These are phyloP conservation scores for Myxozyma udenii DNA, from an alignment of 805 yeast species.

Conservation along the genomic window DNA sequence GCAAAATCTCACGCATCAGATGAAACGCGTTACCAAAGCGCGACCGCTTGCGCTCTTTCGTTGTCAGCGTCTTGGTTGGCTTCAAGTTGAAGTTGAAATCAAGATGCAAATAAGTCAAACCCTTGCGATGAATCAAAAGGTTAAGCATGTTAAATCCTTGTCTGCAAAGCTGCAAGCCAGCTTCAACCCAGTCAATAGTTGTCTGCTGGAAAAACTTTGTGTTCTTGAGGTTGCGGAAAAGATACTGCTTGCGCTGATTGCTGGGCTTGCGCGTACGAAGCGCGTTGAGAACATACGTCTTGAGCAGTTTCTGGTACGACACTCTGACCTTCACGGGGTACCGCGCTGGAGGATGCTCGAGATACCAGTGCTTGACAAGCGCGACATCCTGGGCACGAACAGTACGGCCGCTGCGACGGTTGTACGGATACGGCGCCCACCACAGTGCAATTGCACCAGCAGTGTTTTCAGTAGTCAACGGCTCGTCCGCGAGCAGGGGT, in stretches of 20 bases:
- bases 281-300: slow-evolving; percentile 67
- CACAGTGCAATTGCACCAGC: slow-evolving; percentile 60
- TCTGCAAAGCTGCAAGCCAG: slow-evolving; percentile 86
- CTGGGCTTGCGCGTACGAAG: slow-evolving; percentile 51
- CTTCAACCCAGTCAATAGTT: slow-evolving; percentile 96
- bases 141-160: slow-evolving; percentile 95
- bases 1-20: slow-evolving; percentile 79
- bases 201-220: slow-evolving; percentile 92
- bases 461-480: slow-evolving; percentile 47
- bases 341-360: slow-evolving; percentile 56
- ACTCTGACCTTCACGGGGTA: slow-evolving; percentile 75
- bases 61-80: slow-evolving; percentile 93
- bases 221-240: slow-evolving; percentile 62
- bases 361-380: slow-evolving; percentile 75
- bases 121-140: slow-evolving; percentile 82
- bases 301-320: slow-evolving; percentile 86
- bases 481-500: slow-evolving; percentile 53
- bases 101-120: slow-evolving; percentile 84
- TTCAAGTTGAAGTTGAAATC: slow-evolving; percentile 94
- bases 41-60: slow-evolving; percentile 93
- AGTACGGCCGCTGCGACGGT: slow-evolving; percentile 65
- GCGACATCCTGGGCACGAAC: slow-evolving; percentile 89
- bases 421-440: slow-evolving; percentile 84
- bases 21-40: slow-evolving; percentile 97
- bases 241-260: slow-evolving; percentile 51